Evolutionary conservation across 202 grass and related monocot species (phyloP).

Genomic region (Saccharum hybrid): DNA sequence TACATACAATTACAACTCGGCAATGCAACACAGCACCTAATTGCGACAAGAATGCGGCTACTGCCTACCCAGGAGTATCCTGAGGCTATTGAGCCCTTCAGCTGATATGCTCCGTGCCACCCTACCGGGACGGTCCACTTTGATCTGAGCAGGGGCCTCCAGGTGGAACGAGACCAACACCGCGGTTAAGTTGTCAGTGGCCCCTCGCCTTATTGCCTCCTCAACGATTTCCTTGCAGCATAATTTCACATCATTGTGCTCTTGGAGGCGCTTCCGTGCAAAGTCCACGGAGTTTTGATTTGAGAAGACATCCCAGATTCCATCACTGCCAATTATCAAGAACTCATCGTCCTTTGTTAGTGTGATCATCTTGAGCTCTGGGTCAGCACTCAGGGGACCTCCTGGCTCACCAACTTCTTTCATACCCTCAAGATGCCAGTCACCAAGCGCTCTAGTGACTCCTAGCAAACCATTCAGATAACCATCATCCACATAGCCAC

Average conservation of each 20-base stretch:
- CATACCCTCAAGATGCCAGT: conserved; percentile 94
- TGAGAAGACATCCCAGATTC: conserved; percentile 91
- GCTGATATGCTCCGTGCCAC: conserved; percentile 73
- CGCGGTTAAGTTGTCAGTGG: conserved; percentile 64
- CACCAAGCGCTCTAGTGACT: conserved; percentile 80
- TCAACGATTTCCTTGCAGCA: conserved; percentile 88
- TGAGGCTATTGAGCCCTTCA: conserved; percentile 76
- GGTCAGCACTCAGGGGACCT: conserved; percentile 82
- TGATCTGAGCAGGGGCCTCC: conserved; percentile 55
- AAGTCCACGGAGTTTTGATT: conserved; percentile 89
- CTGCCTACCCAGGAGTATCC: conserved; percentile 64
- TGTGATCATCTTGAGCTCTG: conserved; percentile 77
- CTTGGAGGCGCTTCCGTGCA: conserved; percentile 63
- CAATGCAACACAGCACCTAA: conserved; percentile 27
- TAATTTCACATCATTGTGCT: conserved; percentile 72
- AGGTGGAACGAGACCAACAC: conserved; percentile 73
- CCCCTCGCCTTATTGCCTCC: conserved; percentile 64
- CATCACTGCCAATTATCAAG: conserved; percentile 85
- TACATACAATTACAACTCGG: conserved; percentile 51
- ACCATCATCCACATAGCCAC: conserved; percentile 78
- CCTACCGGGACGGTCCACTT: conserved; percentile 25
- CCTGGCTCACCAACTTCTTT: conserved; percentile 51
- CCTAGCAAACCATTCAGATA: conserved; percentile 82
- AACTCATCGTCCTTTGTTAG: conserved; percentile 88
- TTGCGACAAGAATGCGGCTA: not conserved